Percentiles rank a stretch among this genome's conserved stretches.
Evolutionary conservation across 2,329 filamentous ascomycete genomes (phyloP).

Genomic region (Penicillium sp.): DNA sequence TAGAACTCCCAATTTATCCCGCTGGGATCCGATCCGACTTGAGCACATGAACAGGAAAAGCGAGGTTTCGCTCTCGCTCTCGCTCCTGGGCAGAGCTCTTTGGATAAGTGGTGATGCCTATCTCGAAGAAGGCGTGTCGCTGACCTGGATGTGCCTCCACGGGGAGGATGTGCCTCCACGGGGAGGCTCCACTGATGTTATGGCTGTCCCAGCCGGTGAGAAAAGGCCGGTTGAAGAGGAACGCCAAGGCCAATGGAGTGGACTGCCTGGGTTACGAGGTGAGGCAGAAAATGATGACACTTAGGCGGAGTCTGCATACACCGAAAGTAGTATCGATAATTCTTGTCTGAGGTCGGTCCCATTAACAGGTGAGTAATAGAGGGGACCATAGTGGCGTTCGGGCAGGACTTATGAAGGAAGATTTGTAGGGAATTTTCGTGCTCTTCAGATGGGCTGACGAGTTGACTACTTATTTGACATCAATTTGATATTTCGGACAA

Average conservation of each 20-base stretch:
- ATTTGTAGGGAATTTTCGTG: neutral
- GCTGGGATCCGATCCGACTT: neutral
- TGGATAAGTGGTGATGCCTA: neutral
- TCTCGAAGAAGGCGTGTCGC: neutral
- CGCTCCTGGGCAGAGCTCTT: neutral
- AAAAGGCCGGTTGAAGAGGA: neutral
- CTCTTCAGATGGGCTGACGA: neutral
- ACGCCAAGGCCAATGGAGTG: neutral
- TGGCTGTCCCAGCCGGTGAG: neutral
- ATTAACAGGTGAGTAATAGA: neutral
- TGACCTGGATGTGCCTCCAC: neutral
- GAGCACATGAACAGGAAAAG: neutral
- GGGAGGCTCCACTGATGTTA: neutral
- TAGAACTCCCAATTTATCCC: neutral
- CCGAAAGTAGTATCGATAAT: neutral
- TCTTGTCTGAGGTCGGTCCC: neutral
- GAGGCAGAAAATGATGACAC: neutral
- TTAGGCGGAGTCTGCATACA: neutral
- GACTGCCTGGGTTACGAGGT: neutral
- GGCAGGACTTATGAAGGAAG: neutral
- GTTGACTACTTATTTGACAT: neutral
- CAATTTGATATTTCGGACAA: neutral
- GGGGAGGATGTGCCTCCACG: neutral
- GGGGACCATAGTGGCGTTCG: neutral
- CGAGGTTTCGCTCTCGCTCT: neutral